Evolutionary conservation across 345 rosid genomes (phyloP).

Genomic region (Fremontodendron californicum): DNA sequence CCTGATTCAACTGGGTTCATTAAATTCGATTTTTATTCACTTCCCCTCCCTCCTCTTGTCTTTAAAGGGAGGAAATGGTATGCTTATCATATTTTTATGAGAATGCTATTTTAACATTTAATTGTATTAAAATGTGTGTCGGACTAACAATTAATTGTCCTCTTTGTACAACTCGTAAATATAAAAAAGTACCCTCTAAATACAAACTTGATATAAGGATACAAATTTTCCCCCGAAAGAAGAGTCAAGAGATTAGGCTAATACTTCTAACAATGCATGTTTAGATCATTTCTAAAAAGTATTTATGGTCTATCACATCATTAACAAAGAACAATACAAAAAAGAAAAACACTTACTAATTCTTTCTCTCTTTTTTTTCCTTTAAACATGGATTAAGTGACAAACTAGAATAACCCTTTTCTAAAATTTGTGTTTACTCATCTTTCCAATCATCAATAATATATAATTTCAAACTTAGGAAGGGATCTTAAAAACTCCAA

Average conservation of each 20-base stretch:
- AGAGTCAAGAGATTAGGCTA: background rate
- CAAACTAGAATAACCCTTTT: background rate
- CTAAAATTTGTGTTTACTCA: background rate
- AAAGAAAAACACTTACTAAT: too few relatives aligned
- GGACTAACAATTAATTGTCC: background rate
- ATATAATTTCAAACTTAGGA: background rate
- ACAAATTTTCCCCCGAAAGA: background rate
- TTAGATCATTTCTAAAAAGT: background rate
- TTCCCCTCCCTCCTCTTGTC: constrained; percentile 21
- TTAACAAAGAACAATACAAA: background rate
- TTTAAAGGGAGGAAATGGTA: constrained; percentile 35
- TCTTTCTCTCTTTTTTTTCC: too few relatives aligned
- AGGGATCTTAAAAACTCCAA: background rate
- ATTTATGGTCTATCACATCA: background rate
- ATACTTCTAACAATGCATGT: background rate
- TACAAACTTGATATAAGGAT: background rate
- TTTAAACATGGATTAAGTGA: too few relatives aligned
- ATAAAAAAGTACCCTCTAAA: background rate
- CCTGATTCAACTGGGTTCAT: too few relatives aligned
- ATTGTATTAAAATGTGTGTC: background rate
- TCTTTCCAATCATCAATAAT: background rate
- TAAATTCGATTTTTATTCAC: too few relatives aligned
- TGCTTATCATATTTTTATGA: background rate
- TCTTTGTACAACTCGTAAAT: background rate
- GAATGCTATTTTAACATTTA: background rate